These are phyloP conservation scores for Starmerella floris DNA, from an alignment of 805 yeast species.

Conservation along the genomic window DNA sequence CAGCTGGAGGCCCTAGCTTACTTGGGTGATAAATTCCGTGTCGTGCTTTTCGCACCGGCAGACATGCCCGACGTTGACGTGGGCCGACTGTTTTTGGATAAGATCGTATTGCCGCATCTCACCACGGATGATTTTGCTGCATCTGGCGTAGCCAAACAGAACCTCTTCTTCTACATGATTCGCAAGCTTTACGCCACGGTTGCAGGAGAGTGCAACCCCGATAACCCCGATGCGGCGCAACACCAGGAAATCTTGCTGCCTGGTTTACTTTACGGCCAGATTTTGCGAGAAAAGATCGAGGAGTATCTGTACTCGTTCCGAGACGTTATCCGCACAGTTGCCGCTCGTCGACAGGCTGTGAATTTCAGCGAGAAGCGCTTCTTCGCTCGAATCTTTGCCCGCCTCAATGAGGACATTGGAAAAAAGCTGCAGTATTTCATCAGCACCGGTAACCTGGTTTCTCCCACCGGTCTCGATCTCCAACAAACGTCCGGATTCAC, in stretches of 20 bases:
- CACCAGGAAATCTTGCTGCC: constrained; percentile 94
- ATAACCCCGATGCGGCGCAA: constrained; percentile 98
- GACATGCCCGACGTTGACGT: constrained; percentile 83
- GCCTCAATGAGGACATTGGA: constrained; percentile 88
- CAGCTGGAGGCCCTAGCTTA: constrained; percentile 84
- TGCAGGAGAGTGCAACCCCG: constrained; percentile 93
- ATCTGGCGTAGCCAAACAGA: constrained; percentile 64
- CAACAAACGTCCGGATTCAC: constrained; percentile 98
- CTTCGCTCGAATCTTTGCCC: constrained; percentile 60
- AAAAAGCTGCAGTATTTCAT: constrained; percentile 85
- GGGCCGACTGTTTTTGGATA: constrained; percentile 66
- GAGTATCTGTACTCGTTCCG: constrained; percentile 70
- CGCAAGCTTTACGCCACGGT: constrained; percentile 88
- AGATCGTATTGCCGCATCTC: constrained; percentile 84
- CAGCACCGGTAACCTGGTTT: constrained; percentile 92
- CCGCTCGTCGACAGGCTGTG: constrained; percentile 63
- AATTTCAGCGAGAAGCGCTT: constrained; percentile 76
- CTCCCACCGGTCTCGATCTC: constrained; percentile 92
- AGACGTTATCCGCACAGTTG: constrained; percentile 63
- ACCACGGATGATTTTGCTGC: constrained; percentile 38
- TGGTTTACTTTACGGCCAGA: constrained; percentile 94
- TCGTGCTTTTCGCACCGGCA: constrained; percentile 78
- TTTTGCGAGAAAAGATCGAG: constrained; percentile 88
- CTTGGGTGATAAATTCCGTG: constrained; percentile 89
- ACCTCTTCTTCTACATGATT: constrained; percentile 83